Conservation (phyloP, 1,284 basidiomycete genomes). For the Ceratobasidium sp. region DNA sequence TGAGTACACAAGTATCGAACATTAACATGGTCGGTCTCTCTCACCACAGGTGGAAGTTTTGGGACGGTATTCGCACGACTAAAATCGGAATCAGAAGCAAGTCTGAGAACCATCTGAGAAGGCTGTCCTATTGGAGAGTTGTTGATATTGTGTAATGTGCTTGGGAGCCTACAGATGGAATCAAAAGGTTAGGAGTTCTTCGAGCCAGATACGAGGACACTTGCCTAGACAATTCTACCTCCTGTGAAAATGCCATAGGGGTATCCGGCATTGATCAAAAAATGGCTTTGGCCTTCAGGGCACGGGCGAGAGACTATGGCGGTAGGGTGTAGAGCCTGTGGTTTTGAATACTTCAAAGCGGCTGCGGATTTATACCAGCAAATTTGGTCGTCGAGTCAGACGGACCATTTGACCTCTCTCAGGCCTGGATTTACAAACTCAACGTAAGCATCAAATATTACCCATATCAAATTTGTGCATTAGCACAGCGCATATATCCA, state of each 20-base stretch:
- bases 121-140: constrained; percentile 3
- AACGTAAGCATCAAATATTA: too few relatives aligned
- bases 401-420: constrained; percentile 6
- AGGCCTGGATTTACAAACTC: background rate
- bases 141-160: background rate
- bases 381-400: constrained; percentile 14
- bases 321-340: background rate
- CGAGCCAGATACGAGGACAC: background rate
- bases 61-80: background rate
- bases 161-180: background rate
- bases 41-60: constrained; percentile 36
- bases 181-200: background rate
- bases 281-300: background rate
- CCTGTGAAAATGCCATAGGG: background rate
- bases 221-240: constrained; percentile 36
- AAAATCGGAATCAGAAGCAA: background rate
- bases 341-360: background rate
- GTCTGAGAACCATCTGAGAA: constrained; percentile 1
- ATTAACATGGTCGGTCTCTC: background rate
- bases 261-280: constrained; percentile 22
- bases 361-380: background rate
- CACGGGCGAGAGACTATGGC: background rate
- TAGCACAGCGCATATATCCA: too few relatives aligned
- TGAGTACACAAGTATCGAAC: background rate
- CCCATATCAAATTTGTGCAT: too few relatives aligned